phyloP scores from a whole-genome alignment of 1,284 basidiomycete species.

The Termitomyces sp. region DNA sequence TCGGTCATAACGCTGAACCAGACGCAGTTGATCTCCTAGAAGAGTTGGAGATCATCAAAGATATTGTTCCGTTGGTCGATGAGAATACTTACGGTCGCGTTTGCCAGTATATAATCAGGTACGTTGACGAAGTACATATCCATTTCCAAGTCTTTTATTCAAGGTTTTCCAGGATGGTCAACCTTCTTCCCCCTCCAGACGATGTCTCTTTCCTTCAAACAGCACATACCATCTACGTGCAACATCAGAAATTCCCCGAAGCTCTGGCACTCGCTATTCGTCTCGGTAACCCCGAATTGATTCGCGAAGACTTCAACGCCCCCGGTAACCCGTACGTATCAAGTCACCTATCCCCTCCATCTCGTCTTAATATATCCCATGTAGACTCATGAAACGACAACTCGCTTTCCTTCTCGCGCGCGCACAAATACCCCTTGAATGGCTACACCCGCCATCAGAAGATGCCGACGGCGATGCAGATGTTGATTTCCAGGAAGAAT shows the following conservation, averaged over 20 bases:
- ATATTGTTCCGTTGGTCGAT: constrained; percentile 76
- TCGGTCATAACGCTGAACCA: constrained; percentile 95
- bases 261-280: constrained; percentile 87
- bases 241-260: constrained; percentile 87
- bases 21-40: constrained; percentile 96
- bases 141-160: neutral
- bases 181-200: constrained; percentile 90
- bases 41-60: constrained; percentile 89
- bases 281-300: constrained; percentile 77
- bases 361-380: constrained; percentile 7
- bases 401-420: constrained; percentile 92
- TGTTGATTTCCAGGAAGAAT: constrained; percentile 50
- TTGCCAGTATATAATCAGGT: constrained; percentile 98
- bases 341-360: neutral
- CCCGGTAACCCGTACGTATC: constrained; percentile 77
- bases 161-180: constrained; percentile 66
- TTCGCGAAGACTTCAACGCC: constrained; percentile 82
- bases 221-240: constrained; percentile 87
- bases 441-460: constrained; percentile 62
- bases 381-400: constrained; percentile 89
- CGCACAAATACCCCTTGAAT: constrained; percentile 87
- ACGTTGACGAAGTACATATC: constrained; percentile 24
- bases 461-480: constrained; percentile 55
- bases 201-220: constrained; percentile 89
- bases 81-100: constrained; percentile 88